Conservation (phyloP, 129 eudicot species). For the Oenanthe sinensis region DNA sequence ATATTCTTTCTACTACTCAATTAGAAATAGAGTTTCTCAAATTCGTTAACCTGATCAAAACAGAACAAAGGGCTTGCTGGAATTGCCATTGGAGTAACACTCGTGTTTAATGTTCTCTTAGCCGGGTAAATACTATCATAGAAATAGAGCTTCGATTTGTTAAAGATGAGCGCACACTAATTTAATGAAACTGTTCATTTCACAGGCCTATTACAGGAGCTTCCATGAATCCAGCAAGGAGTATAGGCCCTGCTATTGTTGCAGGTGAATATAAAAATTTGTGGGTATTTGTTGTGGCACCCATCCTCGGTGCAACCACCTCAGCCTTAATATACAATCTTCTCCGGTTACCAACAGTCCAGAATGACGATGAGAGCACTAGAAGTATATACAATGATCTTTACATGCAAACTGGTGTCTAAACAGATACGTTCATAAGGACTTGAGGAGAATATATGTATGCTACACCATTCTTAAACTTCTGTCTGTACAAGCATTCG, state of each 20-base stretch:
- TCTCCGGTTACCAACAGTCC: slow-evolving; percentile 27
- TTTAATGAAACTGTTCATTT: neutral
- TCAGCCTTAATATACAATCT: slow-evolving; percentile 32
- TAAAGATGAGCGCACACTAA: neutral
- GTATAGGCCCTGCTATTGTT: slow-evolving; percentile 58
- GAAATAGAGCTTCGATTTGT: neutral
- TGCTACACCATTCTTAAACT: neutral
- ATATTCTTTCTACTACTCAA: neutral
- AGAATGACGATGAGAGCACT: slow-evolving; percentile 5
- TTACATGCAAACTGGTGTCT: slow-evolving; percentile 8
- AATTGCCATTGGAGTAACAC: slow-evolving; percentile 49
- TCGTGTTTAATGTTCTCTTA: slow-evolving; percentile 35
- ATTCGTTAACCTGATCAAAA: slow-evolving; percentile 9
- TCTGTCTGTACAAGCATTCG: neutral
- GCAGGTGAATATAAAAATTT: slow-evolving; percentile 39
- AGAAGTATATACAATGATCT: slow-evolving; percentile 32
- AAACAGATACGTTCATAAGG: neutral
- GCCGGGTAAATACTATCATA: slow-evolving; percentile 31
- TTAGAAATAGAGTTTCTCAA: neutral
- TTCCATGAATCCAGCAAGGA: slow-evolving; percentile 70
- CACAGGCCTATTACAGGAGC: slow-evolving; percentile 66
- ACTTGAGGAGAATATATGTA: neutral
- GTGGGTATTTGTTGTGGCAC: slow-evolving; percentile 42
- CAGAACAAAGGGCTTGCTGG: slow-evolving; percentile 54
- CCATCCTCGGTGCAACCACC: slow-evolving; percentile 45